Conservation (phyloP, 495 filamentous ascomycete genomes). For the Staphylotrichum tortipilum region DNA sequence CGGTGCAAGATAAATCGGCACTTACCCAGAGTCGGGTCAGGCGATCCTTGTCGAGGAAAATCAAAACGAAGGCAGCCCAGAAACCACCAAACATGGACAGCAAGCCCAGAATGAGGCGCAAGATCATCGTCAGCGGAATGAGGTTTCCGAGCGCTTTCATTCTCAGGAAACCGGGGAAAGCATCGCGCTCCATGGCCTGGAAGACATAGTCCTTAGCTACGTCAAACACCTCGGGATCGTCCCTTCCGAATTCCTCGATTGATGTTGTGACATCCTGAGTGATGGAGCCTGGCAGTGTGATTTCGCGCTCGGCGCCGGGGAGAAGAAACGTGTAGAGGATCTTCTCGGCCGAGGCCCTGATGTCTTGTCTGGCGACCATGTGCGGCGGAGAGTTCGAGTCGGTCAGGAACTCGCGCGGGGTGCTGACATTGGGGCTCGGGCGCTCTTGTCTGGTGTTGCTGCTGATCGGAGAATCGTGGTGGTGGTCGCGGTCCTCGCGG, state of each 20-base stretch:
- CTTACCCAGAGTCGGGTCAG: slow-evolving; percentile 74
- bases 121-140: slow-evolving; percentile 75
- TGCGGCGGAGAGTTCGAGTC: slow-evolving; percentile 74
- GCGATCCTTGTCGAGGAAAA: slow-evolving; percentile 74
- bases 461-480: slow-evolving; percentile 57
- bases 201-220: slow-evolving; percentile 98
- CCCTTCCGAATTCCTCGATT: slow-evolving; percentile 81
- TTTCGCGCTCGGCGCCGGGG: slow-evolving; percentile 88
- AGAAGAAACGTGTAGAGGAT: slow-evolving; percentile 94
- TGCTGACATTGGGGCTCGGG: slow-evolving; percentile 54
- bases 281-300: slow-evolving; percentile 81
- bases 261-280: slow-evolving; percentile 67
- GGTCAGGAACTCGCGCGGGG: slow-evolving; percentile 44
- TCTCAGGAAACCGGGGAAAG: slow-evolving; percentile 91
- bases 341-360: slow-evolving; percentile 89
- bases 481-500: slow-evolving; percentile 57
- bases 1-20: not conserved
- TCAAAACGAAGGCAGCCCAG: slow-evolving; percentile 87
- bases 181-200: slow-evolving; percentile 98
- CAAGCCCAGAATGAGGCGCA: slow-evolving; percentile 77
- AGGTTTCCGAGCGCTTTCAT: slow-evolving; percentile 92
- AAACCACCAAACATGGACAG: slow-evolving; percentile 82
- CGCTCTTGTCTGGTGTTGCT: slow-evolving; percentile 58
- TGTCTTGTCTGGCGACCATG: slow-evolving; percentile 75
- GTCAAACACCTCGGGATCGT: slow-evolving; percentile 96